A percentile compares a stretch with the other conserved stretches of the same genome.
These are phyloP conservation scores for Penstemon newberryi DNA, from an alignment of 257 asterid genomes.

Conservation along the genomic window DNA sequence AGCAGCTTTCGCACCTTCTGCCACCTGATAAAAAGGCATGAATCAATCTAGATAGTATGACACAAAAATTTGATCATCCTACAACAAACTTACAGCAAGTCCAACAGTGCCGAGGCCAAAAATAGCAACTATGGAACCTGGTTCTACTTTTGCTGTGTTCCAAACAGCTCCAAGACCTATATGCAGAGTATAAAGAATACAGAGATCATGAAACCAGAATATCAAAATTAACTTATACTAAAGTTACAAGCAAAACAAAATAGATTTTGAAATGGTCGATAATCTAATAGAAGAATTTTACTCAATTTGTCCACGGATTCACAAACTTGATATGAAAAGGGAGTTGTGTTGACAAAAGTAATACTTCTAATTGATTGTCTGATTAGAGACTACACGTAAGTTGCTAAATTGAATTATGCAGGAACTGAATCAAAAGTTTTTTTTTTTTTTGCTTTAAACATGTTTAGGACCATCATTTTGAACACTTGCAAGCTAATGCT, in stretches of 20 bases:
- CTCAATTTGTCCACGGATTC: background rate
- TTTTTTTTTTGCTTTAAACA: background rate
- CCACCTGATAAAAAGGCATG: constrained; percentile 57
- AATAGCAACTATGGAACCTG: constrained; percentile 89
- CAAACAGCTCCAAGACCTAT: constrained; percentile 99
- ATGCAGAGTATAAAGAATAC: constrained; percentile 19
- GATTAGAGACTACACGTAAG: background rate
- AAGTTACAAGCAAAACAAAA: background rate
- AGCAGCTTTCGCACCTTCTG: constrained; percentile 98
- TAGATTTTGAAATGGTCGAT: background rate
- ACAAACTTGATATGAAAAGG: background rate
- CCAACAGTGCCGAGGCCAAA: constrained; percentile 99
- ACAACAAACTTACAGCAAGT: constrained; percentile 75
- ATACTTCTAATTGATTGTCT: background rate
- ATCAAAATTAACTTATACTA: background rate
- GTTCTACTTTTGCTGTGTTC: constrained; percentile 97
- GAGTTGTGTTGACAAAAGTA: background rate
- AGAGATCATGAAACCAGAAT: background rate
- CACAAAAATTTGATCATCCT: constrained; percentile 22
- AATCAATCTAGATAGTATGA: constrained; percentile 21
- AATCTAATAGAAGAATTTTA: background rate
- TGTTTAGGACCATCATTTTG: background rate
- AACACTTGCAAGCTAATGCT: background rate
- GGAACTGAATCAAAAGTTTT: background rate
- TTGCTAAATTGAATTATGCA: background rate